phyloP scores from a whole-genome alignment of 2,329 filamentous ascomycete genomes.

The Botrytis elliptica region DNA sequence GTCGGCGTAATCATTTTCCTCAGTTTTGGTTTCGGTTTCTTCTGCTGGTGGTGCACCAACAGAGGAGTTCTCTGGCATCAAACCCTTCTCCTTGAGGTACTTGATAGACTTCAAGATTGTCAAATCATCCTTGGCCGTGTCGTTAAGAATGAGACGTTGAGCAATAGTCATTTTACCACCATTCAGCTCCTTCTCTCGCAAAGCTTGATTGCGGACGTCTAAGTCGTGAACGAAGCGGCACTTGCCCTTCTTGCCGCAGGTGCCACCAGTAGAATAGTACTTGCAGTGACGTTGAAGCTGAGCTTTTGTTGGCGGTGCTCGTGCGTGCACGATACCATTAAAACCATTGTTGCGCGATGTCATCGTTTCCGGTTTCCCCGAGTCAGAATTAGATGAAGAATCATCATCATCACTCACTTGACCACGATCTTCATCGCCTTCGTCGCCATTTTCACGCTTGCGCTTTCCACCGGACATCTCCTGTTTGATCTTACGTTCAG shows the following conservation, averaged over 20 bases:
- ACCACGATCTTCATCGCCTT: slow-evolving; percentile 59
- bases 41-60: slow-evolving; percentile 32
- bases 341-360: slow-evolving; percentile 46
- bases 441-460: slow-evolving; percentile 66
- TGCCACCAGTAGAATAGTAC: slow-evolving; percentile 67
- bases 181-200: slow-evolving; percentile 63
- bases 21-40: slow-evolving; percentile 27
- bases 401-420: slow-evolving; percentile 37
- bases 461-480: slow-evolving; percentile 59
- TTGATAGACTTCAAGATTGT: slow-evolving; percentile 65
- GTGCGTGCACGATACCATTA: slow-evolving; percentile 25
- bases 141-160: slow-evolving; percentile 64
- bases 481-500: slow-evolving; percentile 51
- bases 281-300: slow-evolving; percentile 67
- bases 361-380: slow-evolving; percentile 58
- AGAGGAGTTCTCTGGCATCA: slow-evolving; percentile 38
- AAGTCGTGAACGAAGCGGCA: slow-evolving; percentile 70
- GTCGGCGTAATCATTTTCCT: slow-evolving; percentile 36
- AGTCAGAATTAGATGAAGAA: slow-evolving; percentile 44
- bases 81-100: slow-evolving; percentile 54
- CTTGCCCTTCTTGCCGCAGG: slow-evolving; percentile 72
- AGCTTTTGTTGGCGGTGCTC: slow-evolving; percentile 52
- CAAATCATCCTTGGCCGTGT: slow-evolving; percentile 67
- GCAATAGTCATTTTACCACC: slow-evolving; percentile 65
- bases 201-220: slow-evolving; percentile 60